phyloP scores from a whole-genome alignment of 2,329 filamentous ascomycete genomes.

The Aspergillus aculeatus region DNA sequence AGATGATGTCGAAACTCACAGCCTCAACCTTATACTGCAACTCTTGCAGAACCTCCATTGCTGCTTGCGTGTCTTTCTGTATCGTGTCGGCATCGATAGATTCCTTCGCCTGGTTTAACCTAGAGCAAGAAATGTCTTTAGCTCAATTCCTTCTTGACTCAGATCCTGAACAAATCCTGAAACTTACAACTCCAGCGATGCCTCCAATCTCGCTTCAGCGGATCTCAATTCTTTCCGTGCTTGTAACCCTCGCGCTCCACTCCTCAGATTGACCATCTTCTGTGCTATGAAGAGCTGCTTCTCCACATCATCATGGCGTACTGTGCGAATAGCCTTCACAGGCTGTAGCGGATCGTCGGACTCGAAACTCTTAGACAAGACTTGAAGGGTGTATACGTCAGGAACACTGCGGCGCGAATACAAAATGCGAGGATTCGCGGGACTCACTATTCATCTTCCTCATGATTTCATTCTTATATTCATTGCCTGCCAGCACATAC shows the following conservation, averaged over 20 bases:
- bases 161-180: background rate
- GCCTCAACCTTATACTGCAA: slow-evolving; percentile 68
- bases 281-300: slow-evolving; percentile 66
- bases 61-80: slow-evolving; percentile 66
- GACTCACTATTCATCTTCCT: slow-evolving; percentile 59
- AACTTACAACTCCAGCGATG: slow-evolving; percentile 54
- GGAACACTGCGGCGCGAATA: background rate
- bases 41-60: slow-evolving; percentile 66
- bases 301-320: slow-evolving; percentile 63
- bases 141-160: background rate
- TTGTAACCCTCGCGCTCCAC: slow-evolving; percentile 71
- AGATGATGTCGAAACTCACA: slow-evolving; percentile 30
- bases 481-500: slow-evolving; percentile 60
- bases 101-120: slow-evolving; percentile 53
- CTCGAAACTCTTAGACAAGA: slow-evolving; percentile 62
- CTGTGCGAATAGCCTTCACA: slow-evolving; percentile 59
- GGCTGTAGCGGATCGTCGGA: slow-evolving; percentile 56
- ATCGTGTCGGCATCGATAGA: slow-evolving; percentile 58
- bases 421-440: background rate
- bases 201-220: slow-evolving; percentile 65
- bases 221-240: slow-evolving; percentile 72
- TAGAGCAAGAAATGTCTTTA: slow-evolving; percentile 10
- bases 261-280: slow-evolving; percentile 71
- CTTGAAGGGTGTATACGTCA: slow-evolving; percentile 27
- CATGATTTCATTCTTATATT: slow-evolving; percentile 53